These are phyloP conservation scores for Allium fistulosum DNA, from an alignment of 106 monocot genomes.

Conservation along the genomic window DNA sequence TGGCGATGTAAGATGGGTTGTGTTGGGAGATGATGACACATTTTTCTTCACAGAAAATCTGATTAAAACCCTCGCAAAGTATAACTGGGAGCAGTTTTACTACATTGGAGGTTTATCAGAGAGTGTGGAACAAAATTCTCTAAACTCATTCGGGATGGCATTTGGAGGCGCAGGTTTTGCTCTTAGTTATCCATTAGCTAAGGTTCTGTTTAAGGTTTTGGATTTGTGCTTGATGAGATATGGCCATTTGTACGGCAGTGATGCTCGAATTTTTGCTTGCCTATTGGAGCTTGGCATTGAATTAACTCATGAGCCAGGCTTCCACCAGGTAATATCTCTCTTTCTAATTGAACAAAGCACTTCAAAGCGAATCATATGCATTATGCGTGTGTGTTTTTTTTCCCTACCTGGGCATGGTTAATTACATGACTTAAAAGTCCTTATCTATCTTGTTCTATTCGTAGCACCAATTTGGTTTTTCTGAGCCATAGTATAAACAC, in stretches of 20 bases:
- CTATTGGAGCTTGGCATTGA: slow-evolving; percentile 72
- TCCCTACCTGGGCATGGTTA: no score
- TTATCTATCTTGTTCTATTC: no score
- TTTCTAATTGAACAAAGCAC: no score
- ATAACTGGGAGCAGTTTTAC: slow-evolving; percentile 49
- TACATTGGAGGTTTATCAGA: slow-evolving; percentile 77
- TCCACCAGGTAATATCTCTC: slow-evolving; percentile 65
- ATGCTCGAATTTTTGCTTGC: slow-evolving; percentile 68
- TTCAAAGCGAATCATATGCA: no score
- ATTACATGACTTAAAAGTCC: no score
- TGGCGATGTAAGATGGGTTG: slow-evolving; percentile 53
- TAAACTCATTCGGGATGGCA: slow-evolving; percentile 70
- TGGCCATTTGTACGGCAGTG: slow-evolving; percentile 70
- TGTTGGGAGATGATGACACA: slow-evolving; percentile 91
- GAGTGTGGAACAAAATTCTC: slow-evolving; percentile 50
- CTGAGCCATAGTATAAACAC: no score
- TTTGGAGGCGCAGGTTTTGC: slow-evolving; percentile 88
- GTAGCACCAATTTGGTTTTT: no score
- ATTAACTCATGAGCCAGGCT: slow-evolving; percentile 62
- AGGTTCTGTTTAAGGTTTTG: slow-evolving; percentile 44
- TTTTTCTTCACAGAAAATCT: slow-evolving; percentile 75
- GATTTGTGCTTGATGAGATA: slow-evolving; percentile 81
- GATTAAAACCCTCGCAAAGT: slow-evolving; percentile 35
- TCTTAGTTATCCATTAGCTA: slow-evolving; percentile 69
- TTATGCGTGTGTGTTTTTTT: no score